Conservation (phyloP, 306 rosid species). For the Quillaja saponaria region DNA sequence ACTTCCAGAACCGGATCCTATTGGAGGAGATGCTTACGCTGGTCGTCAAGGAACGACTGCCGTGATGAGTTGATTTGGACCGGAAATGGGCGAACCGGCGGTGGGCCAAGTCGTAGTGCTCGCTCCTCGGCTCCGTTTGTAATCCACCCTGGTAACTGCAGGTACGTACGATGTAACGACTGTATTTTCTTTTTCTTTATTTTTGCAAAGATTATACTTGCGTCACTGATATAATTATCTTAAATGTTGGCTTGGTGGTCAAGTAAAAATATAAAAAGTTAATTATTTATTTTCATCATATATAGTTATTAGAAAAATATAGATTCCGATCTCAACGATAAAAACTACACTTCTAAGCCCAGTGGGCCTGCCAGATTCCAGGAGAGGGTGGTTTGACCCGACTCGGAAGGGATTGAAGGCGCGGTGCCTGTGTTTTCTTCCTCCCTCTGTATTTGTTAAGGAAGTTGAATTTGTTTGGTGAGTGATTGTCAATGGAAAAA, state of each 20-base stretch:
- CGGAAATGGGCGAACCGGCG: not conserved
- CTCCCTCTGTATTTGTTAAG: not conserved
- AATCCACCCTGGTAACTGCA: conserved; percentile 41
- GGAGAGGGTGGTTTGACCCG: no score
- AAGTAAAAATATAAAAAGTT: not conserved
- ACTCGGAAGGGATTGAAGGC: not conserved
- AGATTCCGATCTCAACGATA: no score
- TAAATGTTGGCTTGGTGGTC: no score
- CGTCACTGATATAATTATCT: no score
- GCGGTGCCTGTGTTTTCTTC: not conserved
- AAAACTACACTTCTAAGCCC: no score
- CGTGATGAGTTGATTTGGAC: no score
- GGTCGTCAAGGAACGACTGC: not conserved
- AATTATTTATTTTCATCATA: not conserved
- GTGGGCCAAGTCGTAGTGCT: no score
- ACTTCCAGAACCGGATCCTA: no score
- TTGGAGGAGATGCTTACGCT: not conserved
- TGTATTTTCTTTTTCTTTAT: not conserved
- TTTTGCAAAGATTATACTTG: no score
- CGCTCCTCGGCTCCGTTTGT: no score
- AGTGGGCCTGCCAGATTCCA: no score
- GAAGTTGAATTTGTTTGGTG: not conserved
- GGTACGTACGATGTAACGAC: conserved; percentile 1
- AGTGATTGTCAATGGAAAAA: not conserved
- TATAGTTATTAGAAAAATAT: no score